These are phyloP conservation scores for Vitis rotundifolia DNA, from an alignment of 164 flowering plant genomes.

Conservation along the genomic window DNA sequence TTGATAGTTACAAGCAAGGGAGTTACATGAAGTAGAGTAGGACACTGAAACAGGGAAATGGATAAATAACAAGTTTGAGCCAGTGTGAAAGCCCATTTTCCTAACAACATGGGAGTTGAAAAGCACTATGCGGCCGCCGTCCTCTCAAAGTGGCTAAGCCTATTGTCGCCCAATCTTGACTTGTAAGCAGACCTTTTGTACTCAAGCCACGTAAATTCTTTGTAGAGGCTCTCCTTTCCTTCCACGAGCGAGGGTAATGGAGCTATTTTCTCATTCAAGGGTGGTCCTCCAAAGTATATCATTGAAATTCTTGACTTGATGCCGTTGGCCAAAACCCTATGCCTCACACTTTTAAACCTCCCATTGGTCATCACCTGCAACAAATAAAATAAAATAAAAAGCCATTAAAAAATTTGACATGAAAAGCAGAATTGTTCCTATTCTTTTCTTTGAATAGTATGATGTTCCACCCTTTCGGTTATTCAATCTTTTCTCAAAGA, in stretches of 20 bases:
- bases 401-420: too few relatives aligned
- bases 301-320: constrained; percentile 35
- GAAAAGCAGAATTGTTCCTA: too few relatives aligned
- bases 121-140: background rate
- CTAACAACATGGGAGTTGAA: too few relatives aligned
- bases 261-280: constrained; percentile 37
- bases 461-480: too few relatives aligned
- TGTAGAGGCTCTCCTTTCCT: constrained; percentile 63
- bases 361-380: constrained; percentile 42
- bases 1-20: too few relatives aligned
- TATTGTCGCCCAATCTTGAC: constrained; percentile 60
- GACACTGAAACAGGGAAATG: too few relatives aligned
- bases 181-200: constrained; percentile 64
- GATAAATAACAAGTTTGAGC: too few relatives aligned
- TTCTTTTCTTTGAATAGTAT: too few relatives aligned
- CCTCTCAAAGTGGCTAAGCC: constrained; percentile 46
- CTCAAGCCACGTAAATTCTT: constrained; percentile 76
- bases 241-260: constrained; percentile 46
- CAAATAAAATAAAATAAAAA: too few relatives aligned
- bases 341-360: constrained; percentile 40
- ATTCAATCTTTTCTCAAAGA: too few relatives aligned
- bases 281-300: constrained; percentile 52
- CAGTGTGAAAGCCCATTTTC: too few relatives aligned
- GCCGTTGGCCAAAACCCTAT: constrained; percentile 38
- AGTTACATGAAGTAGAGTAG: too few relatives aligned